Evolutionary conservation across 1,139 yeast species (phyloP), one percentile per base, ranked within the genome.

Genomic region (Taphrina pruni): DNA sequence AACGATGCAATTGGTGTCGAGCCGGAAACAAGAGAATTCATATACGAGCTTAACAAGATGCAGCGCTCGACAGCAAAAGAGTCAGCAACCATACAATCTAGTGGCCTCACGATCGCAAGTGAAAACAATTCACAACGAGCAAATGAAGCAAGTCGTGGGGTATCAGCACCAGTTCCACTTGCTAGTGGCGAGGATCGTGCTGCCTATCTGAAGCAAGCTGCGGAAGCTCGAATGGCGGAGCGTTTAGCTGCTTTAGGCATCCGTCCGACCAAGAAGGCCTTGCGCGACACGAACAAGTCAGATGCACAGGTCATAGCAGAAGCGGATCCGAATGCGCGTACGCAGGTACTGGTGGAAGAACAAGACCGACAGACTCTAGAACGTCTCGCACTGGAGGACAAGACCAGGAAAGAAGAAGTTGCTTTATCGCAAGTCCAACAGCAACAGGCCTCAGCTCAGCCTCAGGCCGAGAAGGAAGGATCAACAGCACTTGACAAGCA

Each of bases 221-320:
- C 98, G 0, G 90, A 89, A 74, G 87, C 88, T 78, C 85, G 91
- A 75, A 92, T 93, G 96, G 88, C 87, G 72, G 97, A 92, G 75
- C 83, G 95, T 74, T 82, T 92, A 76, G 97, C 97, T 0, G 89
- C 89, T 73, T 83, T 93, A 70, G 97, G 97, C 0, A 86, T 90
- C 67, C 81, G 85, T 41, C 82, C 88, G 6, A 55, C 55, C 7
- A 64, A 64, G 32, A 64, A 64, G 48, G 8, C 61, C 11, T 2
- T 26, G 11, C 32, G 65, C 14, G 65, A 51, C 6, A 12, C 45
- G 9, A 45, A 14, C 11, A 45, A 51, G 43, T 11, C 57, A 14
- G 20, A 54, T 17, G 9, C 41, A 3, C 58, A 54, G 17, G 43
- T 54, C 7, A 14, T 54, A 41, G 72, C 70, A 17, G 74, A 70